phyloP scores from a whole-genome alignment of 495 filamentous ascomycete species.

The Penicillium verhagenii region DNA sequence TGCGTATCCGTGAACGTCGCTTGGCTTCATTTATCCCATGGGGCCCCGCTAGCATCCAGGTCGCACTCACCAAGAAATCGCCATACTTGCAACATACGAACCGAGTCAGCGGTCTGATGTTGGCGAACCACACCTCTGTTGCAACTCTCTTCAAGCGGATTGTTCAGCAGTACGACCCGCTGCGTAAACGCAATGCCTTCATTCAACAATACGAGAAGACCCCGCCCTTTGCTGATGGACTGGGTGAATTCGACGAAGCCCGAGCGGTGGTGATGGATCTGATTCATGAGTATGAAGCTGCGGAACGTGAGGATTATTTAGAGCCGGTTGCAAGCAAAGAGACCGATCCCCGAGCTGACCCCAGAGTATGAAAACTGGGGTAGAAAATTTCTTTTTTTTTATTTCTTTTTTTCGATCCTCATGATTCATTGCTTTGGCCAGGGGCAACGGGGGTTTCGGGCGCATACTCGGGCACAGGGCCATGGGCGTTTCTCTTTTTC shows the following conservation, averaged over 20 bases:
- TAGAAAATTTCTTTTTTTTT: not conserved
- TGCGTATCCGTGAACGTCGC: constrained; percentile 91
- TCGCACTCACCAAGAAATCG: constrained; percentile 92
- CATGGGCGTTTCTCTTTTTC: constrained; percentile 11
- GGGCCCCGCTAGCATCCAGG: constrained; percentile 98
- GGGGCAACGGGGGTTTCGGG: constrained; percentile 22
- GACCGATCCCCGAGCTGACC: constrained; percentile 40
- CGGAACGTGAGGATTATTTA: constrained; percentile 84
- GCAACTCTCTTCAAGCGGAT: constrained; percentile 96
- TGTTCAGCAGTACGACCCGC: constrained; percentile 81
- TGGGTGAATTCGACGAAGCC: constrained; percentile 96
- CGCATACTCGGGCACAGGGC: constrained; percentile 7
- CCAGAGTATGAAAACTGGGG: constrained; percentile 24
- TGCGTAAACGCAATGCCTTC: constrained; percentile 96
- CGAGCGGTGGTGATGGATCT: constrained; percentile 83
- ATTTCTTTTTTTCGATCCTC: constrained; percentile 5
- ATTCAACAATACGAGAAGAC: constrained; percentile 94
- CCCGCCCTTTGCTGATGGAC: constrained; percentile 80
- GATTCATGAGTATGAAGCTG: constrained; percentile 92
- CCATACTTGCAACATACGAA: constrained; percentile 86
- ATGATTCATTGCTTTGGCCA: constrained; percentile 14
- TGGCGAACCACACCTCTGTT: constrained; percentile 97
- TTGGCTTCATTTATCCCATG: constrained; percentile 97
- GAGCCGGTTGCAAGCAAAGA: constrained; percentile 61
- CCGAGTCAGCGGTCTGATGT: constrained; percentile 93